These are phyloP conservation scores for Brettanomyces bruxellensis DNA, from an alignment of 805 yeast genomes.

Conservation along the genomic window DNA sequence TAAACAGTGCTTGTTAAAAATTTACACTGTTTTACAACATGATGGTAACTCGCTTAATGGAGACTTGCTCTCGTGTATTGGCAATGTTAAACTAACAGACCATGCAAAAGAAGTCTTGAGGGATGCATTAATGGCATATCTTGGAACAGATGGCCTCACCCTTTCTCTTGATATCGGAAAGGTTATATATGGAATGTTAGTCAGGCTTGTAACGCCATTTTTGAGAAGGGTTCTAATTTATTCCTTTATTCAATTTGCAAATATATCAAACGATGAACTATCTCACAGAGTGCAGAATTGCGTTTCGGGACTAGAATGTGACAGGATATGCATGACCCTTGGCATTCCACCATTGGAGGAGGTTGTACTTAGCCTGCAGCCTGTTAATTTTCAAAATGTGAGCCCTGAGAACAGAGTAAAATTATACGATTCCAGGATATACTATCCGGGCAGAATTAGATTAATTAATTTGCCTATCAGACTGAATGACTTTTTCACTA, in stretches of 20 bases:
- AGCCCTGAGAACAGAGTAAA: conserved; percentile 4
- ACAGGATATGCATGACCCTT: conserved; percentile 41
- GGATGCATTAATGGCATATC: conserved; percentile 13
- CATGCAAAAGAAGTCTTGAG: conserved; percentile 9
- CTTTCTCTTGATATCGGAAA: conserved; percentile 23
- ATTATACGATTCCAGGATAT: conserved; percentile 23
- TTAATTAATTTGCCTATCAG: conserved; percentile 58
- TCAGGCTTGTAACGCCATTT: conserved; percentile 54
- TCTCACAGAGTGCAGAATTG: background rate
- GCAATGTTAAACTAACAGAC: background rate
- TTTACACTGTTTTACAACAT: conserved; percentile 10
- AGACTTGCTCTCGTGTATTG: background rate
- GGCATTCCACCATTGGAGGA: conserved; percentile 33
- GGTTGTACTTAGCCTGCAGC: conserved; percentile 11
- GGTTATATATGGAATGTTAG: conserved; percentile 42
- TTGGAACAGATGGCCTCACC: conserved; percentile 14
- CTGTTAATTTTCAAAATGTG: conserved; percentile 7
- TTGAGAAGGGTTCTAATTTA: conserved; percentile 54
- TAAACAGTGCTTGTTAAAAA: conserved; percentile 34
- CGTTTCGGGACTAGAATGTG: conserved; percentile 36
- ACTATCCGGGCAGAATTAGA: conserved; percentile 58
- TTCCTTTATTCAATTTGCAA: conserved; percentile 39
- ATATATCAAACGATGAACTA: background rate
- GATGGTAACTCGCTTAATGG: background rate
- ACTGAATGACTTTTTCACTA: conserved; percentile 60